Percentiles rank a stretch among this genome's conserved stretches.
Conservation (phyloP, 306 rosid species). For the Castanopsis chinensis region DNA sequence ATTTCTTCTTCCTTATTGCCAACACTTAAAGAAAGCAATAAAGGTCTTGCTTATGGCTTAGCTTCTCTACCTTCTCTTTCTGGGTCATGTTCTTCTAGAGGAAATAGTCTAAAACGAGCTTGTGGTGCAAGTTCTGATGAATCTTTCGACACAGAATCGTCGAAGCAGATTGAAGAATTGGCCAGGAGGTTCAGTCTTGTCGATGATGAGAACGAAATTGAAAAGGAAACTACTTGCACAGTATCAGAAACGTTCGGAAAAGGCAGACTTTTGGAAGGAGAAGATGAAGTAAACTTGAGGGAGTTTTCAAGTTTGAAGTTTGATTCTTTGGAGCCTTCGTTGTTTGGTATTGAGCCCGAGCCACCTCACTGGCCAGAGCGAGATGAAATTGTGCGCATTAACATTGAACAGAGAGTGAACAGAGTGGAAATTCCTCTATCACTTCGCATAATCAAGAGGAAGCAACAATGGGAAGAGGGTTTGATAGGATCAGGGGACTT, state of each 20-base stretch:
- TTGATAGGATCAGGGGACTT: constrained; percentile 27
- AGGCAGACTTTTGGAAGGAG: background rate
- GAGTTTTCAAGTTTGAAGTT: constrained; percentile 20
- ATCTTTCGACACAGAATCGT: constrained; percentile 23
- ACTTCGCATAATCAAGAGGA: constrained; percentile 62
- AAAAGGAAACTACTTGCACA: constrained; percentile 15
- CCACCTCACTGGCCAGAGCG: constrained; percentile 68
- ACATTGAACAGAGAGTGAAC: constrained; percentile 46
- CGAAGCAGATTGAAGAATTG: constrained; percentile 23
- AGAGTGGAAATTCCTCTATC: constrained; percentile 55
- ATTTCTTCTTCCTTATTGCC: constrained; percentile 24
- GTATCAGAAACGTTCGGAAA: constrained; percentile 10
- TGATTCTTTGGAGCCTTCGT: constrained; percentile 46
- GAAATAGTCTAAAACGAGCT: constrained; percentile 22
- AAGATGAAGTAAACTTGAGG: background rate
- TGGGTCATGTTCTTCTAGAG: constrained; percentile 18
- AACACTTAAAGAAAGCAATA: constrained; percentile 19
- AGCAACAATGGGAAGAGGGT: constrained; percentile 38
- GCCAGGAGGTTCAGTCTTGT: background rate
- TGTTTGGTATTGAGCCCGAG: constrained; percentile 52
- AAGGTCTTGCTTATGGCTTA: constrained; percentile 17
- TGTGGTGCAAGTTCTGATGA: constrained; percentile 38
- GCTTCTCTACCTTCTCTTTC: constrained; percentile 3
- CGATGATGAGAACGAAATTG: constrained; percentile 9
- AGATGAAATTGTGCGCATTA: constrained; percentile 35